phyloP scores from a whole-genome alignment of 2,329 filamentous ascomycete genomes.

The Talaromyces rugulosus region DNA sequence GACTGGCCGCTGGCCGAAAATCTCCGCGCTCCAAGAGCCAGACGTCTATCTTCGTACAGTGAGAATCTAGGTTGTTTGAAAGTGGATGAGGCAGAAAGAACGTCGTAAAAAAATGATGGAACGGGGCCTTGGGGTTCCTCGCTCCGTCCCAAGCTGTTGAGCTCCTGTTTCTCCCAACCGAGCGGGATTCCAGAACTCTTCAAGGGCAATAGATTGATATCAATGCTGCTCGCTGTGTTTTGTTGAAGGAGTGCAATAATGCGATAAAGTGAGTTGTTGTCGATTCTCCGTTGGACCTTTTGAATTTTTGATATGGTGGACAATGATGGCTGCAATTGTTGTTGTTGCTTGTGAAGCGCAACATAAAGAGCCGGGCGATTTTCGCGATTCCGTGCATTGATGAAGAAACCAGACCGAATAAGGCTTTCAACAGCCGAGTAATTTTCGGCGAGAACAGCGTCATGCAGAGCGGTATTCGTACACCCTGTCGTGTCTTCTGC shows the following conservation, averaged over 20 bases:
- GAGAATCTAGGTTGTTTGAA: neutral
- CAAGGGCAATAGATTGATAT: neutral
- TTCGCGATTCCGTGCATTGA: neutral
- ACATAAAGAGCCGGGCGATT: neutral
- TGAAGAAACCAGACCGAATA: neutral
- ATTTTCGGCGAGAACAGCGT: neutral
- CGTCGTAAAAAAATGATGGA: neutral
- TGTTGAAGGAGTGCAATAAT: neutral
- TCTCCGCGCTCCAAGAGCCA: neutral
- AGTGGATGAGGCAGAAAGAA: neutral
- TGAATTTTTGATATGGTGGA: neutral
- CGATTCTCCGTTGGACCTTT: neutral
- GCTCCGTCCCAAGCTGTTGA: neutral
- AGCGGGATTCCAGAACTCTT: neutral
- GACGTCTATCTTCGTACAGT: neutral
- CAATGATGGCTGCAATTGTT: neutral
- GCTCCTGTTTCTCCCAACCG: neutral
- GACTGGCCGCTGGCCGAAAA: neutral
- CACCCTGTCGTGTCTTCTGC: neutral
- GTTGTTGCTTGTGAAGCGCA: neutral
- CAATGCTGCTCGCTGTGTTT: neutral
- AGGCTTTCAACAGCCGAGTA: neutral
- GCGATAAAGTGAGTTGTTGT: neutral
- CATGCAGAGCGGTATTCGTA: neutral
- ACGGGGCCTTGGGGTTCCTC: neutral